Evolutionary conservation across 805 yeast genomes (phyloP), one percentile per base, ranked within the genome.

Genomic region (Hanseniaspora jakobsenii): DNA sequence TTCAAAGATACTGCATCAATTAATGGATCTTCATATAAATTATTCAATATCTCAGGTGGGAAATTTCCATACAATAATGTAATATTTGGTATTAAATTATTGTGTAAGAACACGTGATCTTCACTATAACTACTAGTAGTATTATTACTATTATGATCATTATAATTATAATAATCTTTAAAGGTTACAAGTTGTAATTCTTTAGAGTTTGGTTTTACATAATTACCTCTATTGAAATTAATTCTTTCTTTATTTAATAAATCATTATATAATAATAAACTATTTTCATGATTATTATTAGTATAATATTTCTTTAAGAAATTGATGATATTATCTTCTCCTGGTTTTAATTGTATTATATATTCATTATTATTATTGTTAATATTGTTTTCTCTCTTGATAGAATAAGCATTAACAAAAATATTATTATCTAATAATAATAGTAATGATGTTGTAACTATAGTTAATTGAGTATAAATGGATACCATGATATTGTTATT

Each of bases 1-100:
- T 65, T 67, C 31, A 61, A 51, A 8, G 69, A 60, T 26, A 66
- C 63, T 5, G 65, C 55, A 32, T 54, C 58, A 34, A 68, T 57
- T 18, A 56, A 52, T 17, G 56, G 50, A 49, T 67, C 70, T 34
- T 64, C 52, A 47, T 58, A 62, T 4, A 66, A 51, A 1, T 55
- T 49, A 41, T 58, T 57, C 23, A 66, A 50, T 19, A 58, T 46
- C 2, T 54, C 57, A 12, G 50, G 47, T 19, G 58, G 52, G 38
- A 68, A 62, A 12, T 64, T 63, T 10, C 71, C 72, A 26, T 53
- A 48, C 3, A 38, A 21, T 16, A 38, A 13, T 14, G 30, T 22
- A 7, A 38, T 16, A 18, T 17, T 17, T 12, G 36, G 36, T 31
- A 38, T 27, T 17, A 31, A 17, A 22, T 23, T n/a, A n/a, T n/a